Evolutionary conservation across 2,329 filamentous ascomycete species (phyloP), one percentile per base, ranked within the genome.

Genomic region (Fusarium drepaniforme): DNA sequence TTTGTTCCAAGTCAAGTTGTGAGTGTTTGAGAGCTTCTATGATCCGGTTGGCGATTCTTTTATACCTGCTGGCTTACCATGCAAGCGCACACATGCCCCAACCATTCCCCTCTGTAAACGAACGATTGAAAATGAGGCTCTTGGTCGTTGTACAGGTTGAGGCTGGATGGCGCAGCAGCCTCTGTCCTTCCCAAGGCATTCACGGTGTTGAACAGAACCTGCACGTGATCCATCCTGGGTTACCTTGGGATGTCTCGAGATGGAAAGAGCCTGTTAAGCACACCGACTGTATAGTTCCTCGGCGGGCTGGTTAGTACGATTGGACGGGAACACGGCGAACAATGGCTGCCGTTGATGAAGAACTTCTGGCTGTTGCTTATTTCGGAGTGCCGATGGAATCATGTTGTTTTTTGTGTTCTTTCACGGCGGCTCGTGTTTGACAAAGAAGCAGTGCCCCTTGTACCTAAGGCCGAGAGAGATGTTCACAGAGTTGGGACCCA

Each of bases 121-220:
- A 42, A 8, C 8, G 49, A 33, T 56, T 66, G 9, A 66, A 33
- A 59, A 21, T 37, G 46, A 74, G 56, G 40, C 46, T 64, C 57
- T 40, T 6, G 4, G 13, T 8, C 64, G 51, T 70, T 53, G 63
- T 6, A 51, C 61, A 30, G 16, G 33, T 42, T 8, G 53, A 53
- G 44, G 61, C 38, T 69, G 42, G 59, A 44, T 37, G 37, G 38
- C 13, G 56, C 46, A 46, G 35, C 57, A 18, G 44, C 46, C 12
- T 25, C 74, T 65, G 72, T 75, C 30, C 69, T 37, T 56, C 70
- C 38, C 42, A 35, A 46, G 25, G 21, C n/a, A 33, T 44, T 28
- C n/a, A 18, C 12, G 67, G 35, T 38, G n/a, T 61, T 61, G 30
- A 44, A 62, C 56, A 23, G 63, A 38, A 30, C 15, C 49, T 57